phyloP scores from a whole-genome alignment of 306 rosid species.

The Dryas drummondii region DNA sequence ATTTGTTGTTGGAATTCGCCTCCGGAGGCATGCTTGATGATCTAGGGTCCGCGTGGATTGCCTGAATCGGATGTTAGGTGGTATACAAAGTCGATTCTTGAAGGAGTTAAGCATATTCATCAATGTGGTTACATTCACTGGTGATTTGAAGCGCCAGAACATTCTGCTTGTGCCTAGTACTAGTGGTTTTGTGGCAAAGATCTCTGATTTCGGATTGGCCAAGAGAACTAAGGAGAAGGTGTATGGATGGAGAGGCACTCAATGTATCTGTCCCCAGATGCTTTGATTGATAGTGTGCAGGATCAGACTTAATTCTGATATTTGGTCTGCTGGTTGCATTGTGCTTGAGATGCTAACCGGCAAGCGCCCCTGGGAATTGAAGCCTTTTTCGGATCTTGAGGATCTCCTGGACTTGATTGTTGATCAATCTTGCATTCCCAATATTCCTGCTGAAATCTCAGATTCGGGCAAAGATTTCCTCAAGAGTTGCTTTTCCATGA shows the following conservation, averaged over 20 bases:
- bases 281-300: slow-evolving; percentile 15
- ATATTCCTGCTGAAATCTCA: slow-evolving; percentile 16
- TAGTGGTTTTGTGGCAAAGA: slow-evolving; percentile 24
- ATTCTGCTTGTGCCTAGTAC: slow-evolving; percentile 15
- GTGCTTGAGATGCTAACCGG: slow-evolving; percentile 36
- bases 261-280: slow-evolving; percentile 29
- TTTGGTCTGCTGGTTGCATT: slow-evolving; percentile 32
- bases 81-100: slow-evolving; percentile 29
- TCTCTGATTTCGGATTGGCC: slow-evolving; percentile 34
- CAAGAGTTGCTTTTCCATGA: background rate
- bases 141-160: slow-evolving; percentile 33
- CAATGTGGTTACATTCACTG: slow-evolving; percentile 16
- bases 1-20: too few species aligned
- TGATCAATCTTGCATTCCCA: slow-evolving; percentile 1
- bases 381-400: background rate
- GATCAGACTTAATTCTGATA: slow-evolving; percentile 22
- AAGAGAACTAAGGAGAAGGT: slow-evolving; percentile 19
- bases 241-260: slow-evolving; percentile 19
- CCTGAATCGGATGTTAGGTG: slow-evolving; percentile 21
- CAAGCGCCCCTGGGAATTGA: slow-evolving; percentile 21
- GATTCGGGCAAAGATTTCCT: background rate
- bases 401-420: slow-evolving; percentile 13
- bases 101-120: slow-evolving; percentile 32
- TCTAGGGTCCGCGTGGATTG: background rate
- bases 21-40: too few species aligned